phyloP scores from a whole-genome alignment of 2,329 filamentous ascomycete genomes.

The Colletotrichum plurivorum region DNA sequence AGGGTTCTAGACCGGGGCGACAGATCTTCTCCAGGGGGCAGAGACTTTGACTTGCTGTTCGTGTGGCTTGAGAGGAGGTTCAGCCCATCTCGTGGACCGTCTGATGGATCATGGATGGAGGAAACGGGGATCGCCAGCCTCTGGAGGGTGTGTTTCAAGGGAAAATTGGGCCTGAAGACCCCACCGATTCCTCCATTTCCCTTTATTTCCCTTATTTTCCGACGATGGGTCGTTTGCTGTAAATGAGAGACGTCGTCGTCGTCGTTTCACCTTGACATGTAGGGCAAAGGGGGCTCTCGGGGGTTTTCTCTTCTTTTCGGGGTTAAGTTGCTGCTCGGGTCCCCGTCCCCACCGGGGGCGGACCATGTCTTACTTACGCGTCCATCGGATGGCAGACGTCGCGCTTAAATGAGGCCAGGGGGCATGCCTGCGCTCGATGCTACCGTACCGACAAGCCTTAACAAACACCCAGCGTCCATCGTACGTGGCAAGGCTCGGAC shows the following conservation, averaged over 20 bases:
- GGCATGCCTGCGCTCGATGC: constrained; percentile 17
- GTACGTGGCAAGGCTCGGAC: background rate
- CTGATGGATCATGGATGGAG: background rate
- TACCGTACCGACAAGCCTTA: constrained; percentile 8
- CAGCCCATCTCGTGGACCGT: background rate
- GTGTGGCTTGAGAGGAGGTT: constrained; percentile 9
- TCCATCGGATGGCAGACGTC: constrained; percentile 27
- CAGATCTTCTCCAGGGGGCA: constrained; percentile 24
- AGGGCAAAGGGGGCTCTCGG: background rate
- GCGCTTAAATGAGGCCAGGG: constrained; percentile 37
- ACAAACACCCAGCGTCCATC: constrained; percentile 1
- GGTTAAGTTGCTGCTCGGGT: background rate
- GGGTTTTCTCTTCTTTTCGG: constrained; percentile 2
- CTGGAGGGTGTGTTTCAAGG: constrained; percentile 26
- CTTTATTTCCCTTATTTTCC: constrained; percentile 28
- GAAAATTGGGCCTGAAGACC: constrained; percentile 7
- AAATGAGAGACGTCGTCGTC: constrained; percentile 25
- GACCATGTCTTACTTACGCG: constrained; percentile 32
- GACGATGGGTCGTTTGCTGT: constrained; percentile 28
- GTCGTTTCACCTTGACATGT: constrained; percentile 29
- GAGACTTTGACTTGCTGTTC: background rate
- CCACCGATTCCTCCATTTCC: background rate
- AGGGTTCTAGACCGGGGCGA: constrained; percentile 24
- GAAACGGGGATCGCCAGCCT: constrained; percentile 5
- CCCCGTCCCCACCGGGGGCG: background rate